phyloP scores from a whole-genome alignment of 768 basidiomycete species.

The Tricholoma bakamatsutake region DNA sequence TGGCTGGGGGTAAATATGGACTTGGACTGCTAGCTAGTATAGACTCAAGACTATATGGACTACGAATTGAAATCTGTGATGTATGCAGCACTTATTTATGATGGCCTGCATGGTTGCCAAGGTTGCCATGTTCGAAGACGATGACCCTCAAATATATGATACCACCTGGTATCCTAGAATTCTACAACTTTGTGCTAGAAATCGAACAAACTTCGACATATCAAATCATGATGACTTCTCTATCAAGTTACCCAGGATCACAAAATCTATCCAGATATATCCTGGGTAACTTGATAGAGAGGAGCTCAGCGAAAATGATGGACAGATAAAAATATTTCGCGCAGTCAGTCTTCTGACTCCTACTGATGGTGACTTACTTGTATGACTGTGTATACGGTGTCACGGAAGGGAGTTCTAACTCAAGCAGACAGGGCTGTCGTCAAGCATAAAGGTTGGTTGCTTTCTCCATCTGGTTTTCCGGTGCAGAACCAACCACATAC shows the following conservation, averaged over 20 bases:
- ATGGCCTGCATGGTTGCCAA: too few species aligned
- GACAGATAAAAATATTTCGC: conserved; percentile 34
- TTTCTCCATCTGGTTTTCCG: neutral
- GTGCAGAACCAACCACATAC: too few species aligned
- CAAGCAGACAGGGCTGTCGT: conserved; percentile 48
- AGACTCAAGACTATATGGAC: too few species aligned
- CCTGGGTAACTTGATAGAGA: conserved; percentile 49
- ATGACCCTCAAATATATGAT: too few species aligned
- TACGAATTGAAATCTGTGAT: too few species aligned
- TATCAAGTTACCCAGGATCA: neutral
- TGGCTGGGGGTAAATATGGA: too few species aligned
- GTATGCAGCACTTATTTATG: too few species aligned
- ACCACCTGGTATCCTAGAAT: conserved; percentile 32
- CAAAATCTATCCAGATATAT: too few species aligned
- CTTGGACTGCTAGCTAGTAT: too few species aligned
- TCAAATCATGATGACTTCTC: conserved; percentile 52
- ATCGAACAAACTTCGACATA: conserved; percentile 41
- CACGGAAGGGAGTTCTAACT: conserved; percentile 45
- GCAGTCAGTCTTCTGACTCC: neutral
- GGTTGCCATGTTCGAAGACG: too few species aligned
- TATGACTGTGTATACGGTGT: too few species aligned
- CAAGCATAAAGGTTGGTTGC: conserved; percentile 56
- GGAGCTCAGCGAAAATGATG: conserved; percentile 60
- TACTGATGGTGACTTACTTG: conserved; percentile 1
- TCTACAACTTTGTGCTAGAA: conserved; percentile 22